Base-by-base conservation (phyloP, 306 rosid species). In the Pyrus communis region DNA sequence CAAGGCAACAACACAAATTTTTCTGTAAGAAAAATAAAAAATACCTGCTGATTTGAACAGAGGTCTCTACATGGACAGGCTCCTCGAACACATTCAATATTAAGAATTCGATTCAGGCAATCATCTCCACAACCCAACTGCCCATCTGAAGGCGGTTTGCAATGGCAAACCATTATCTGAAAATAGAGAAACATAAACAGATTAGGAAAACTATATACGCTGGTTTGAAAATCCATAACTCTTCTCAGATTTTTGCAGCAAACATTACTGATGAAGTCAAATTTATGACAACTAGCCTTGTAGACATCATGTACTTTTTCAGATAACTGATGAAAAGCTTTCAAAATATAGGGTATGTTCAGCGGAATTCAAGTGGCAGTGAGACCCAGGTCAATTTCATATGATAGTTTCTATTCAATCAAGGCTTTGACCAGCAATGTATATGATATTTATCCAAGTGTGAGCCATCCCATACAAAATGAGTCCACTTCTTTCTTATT, bases 1-100 rank as follows among this genome's bases (percentile, higher is more conserved):
- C 23, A 66, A 49, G 11, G 35, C 18, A 27, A 74, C 23, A 66
- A 49, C 14, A 59, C 18, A 27, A 74, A 30, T 79, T 35, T 35
- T 63, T 49, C 64, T 25, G 11, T 59, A 80, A 65, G 27, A 71
- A 80, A 73, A 69, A 71, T 75, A 33, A 73, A 23, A 61, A n/a
- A 82, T 82, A 91, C 99, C 98, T 96, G 99, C 75, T 91, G 99
- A 85, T 96, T 96, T 77, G 99, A 91, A 80, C 99, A 96, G 40
- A 27, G 71, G 57, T 89, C 98, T 71, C 94, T 88, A 72, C 99
- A 96, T 11, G 99, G 99, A 83, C 99, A 96, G 38, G 98, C 86
- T 75, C 97, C 96, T 81, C 87, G 89, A 38, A 85, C 89, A 67
- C 99, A 96, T 82, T 96, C 99, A 25, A 96, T 96, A 77, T 86